A percentile compares a stretch with the other conserved stretches of the same genome.
Evolutionary conservation across 257 asterid genomes (phyloP).

Genomic region (Solanum stenotomum): DNA sequence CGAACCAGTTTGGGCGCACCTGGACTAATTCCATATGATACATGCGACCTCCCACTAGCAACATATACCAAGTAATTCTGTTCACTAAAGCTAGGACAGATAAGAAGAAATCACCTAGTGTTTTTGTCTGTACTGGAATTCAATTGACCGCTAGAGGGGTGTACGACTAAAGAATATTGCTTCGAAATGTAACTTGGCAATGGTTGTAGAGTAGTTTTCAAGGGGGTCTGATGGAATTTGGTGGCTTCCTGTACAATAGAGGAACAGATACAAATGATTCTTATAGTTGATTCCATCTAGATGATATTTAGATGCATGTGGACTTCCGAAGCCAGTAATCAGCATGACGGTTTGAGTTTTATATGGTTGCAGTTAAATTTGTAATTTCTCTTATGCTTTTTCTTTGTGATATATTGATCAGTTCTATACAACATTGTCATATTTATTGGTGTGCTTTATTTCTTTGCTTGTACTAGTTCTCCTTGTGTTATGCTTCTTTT

Average conservation of each 20-base stretch:
- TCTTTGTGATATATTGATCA: background rate
- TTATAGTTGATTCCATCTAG: background rate
- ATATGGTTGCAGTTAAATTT: background rate
- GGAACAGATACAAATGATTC: background rate
- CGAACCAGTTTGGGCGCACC: fast-evolving
- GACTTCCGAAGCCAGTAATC: background rate
- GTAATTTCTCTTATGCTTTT: background rate
- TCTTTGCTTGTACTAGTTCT: background rate
- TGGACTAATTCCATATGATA: background rate
- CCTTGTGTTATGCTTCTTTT: background rate
- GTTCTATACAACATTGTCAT: background rate
- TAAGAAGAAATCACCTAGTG: background rate
- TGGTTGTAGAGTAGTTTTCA: background rate
- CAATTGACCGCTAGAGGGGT: background rate
- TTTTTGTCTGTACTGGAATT: background rate
- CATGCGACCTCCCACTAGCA: background rate
- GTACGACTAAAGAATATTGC: background rate
- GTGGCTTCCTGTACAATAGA: background rate
- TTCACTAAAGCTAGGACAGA: background rate
- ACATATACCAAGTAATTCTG: background rate
- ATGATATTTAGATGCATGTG: background rate
- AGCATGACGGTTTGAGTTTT: background rate
- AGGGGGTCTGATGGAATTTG: background rate
- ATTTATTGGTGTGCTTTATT: background rate
- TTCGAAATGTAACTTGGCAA: background rate